A percentile compares a stretch with the other conserved stretches of the same genome.
phyloP scores from a whole-genome alignment of 192 early-diverging fungal genomes.

The Geranomyces variabilis region DNA sequence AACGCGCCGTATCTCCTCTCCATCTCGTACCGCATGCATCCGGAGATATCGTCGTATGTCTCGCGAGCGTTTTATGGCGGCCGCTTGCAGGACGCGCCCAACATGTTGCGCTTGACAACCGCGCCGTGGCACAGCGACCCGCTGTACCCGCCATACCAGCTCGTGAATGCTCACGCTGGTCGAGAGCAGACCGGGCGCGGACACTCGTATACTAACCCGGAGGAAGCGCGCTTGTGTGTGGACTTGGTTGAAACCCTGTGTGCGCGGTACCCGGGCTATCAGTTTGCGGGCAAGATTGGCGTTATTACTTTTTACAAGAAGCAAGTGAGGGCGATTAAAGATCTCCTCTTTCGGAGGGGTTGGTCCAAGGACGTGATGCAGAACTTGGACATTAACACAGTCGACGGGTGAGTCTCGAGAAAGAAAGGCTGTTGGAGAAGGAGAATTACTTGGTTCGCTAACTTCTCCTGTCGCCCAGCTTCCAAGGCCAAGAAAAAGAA shows the following conservation, averaged over 20 bases:
- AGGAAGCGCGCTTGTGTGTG: constrained; percentile 77
- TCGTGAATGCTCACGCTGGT: constrained; percentile 74
- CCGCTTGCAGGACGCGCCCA: constrained; percentile 73
- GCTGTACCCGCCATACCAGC: constrained; percentile 74
- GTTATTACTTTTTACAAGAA: constrained; percentile 94
- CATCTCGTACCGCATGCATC: constrained; percentile 98
- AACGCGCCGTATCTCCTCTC: constrained; percentile 76
- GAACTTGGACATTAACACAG: constrained; percentile 89
- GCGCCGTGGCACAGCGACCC: constrained; percentile 75
- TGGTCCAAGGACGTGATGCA: constrained; percentile 69
- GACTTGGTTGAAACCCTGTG: constrained; percentile 71
- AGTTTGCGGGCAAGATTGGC: constrained; percentile 74
- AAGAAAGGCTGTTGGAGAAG: too few species aligned
- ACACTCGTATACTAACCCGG: constrained; percentile 75
- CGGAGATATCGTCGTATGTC: constrained; percentile 83
- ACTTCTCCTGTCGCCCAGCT: too few species aligned
- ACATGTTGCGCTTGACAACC: constrained; percentile 60
- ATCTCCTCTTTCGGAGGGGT: constrained; percentile 57
- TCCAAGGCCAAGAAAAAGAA: constrained; percentile 97
- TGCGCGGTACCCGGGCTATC: constrained; percentile 30
- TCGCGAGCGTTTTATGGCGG: constrained; percentile 79
- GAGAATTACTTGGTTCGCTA: too few species aligned
- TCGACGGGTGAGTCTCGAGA: constrained; percentile 43
- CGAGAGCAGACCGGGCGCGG: constrained; percentile 64
- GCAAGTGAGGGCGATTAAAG: constrained; percentile 74